Evolutionary conservation across 345 rosid species (phyloP).

Genomic region (Crucihimalaya himalaica): DNA sequence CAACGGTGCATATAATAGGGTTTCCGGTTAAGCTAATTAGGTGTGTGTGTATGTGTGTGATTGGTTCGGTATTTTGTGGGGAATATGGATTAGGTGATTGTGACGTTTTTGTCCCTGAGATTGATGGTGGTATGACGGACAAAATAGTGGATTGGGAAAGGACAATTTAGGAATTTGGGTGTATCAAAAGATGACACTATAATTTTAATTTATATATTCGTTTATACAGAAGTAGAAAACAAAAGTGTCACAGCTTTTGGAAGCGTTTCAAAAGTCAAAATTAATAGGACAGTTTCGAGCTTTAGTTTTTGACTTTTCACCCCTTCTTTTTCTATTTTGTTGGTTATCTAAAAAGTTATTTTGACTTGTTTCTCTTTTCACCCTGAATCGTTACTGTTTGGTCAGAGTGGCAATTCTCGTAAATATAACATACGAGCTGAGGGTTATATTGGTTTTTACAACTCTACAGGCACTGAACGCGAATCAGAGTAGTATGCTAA

Average conservation of each 20-base stretch:
- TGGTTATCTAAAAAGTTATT: constrained; percentile 17
- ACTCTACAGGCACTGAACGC: constrained; percentile 52
- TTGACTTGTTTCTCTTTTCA: constrained; percentile 26
- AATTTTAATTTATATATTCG: background rate
- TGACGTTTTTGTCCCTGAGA: constrained; percentile 42
- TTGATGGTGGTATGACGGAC: constrained; percentile 30
- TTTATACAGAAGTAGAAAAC: constrained; percentile 21
- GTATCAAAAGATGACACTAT: constrained; percentile 25
- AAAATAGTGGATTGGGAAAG: constrained; percentile 41
- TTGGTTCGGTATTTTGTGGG: constrained; percentile 29
- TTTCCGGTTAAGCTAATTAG: background rate
- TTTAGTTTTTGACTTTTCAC: constrained; percentile 45
- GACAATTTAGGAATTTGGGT: constrained; percentile 48
- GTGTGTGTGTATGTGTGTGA: constrained; percentile 1
- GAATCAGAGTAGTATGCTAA: constrained; percentile 66
- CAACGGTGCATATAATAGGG: background rate
- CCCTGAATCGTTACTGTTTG: constrained; percentile 29
- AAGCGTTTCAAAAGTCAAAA: constrained; percentile 57
- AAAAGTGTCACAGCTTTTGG: constrained; percentile 38
- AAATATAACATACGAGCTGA: background rate
- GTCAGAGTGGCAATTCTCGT: constrained; percentile 27
- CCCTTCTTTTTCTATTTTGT: background rate
- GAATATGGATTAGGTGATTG: constrained; percentile 30
- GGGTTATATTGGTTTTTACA: background rate
- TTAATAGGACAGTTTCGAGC: constrained; percentile 49